Evolutionary conservation across 2,329 filamentous ascomycete genomes (phyloP), one percentile per base, ranked within the genome.

Genomic region (Lachnellula arida): DNA sequence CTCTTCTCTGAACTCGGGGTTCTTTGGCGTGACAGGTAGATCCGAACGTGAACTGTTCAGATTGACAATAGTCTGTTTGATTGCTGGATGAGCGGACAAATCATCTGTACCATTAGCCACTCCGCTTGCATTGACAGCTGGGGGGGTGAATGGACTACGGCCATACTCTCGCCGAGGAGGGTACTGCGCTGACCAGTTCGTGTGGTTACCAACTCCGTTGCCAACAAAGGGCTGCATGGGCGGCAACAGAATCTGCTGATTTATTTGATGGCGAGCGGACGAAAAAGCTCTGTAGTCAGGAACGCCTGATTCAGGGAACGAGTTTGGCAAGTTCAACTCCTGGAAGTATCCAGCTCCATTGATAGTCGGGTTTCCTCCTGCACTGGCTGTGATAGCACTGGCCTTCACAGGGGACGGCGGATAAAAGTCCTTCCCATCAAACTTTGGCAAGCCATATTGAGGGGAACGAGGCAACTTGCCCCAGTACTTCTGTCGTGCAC

Each of bases 351-450:
- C 12, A 11, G 47, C 19, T 12, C n/a, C 19, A 40, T 49, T 28
- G 34, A n/a, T 32, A 32, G 9, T 32, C 9, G 28, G 32, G 14
- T 42, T 47, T 37, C 15, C 19, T 35, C 39, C 43, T 39, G 40
- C 15, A 32, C 28, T 42, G 37, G 15, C 59, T 15, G 44, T 49
- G 14, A 44, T 50, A 48, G 51, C 48, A 14, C 35, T 43, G 23
- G 70, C 63, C 65, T 79, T 81, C 59, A 70, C 67, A 1, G 81
- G 80, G 0, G 82, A 84, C 3, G 80, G 72, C 32, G 78, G 80
- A 59, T 85, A 86, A 62, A 86, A 86, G 65, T 85, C 77, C 66
- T 82, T 84, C 23, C 84, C 82, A 61, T 86, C 82, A 62, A 83
- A 87, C 67, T 82, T 85, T 35, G 83, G 82, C 42, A 85, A 71